Evolutionary conservation across 2,329 filamentous ascomycete genomes (phyloP), one percentile per base, ranked within the genome.

Genomic region (Xylariaceae sp.): DNA sequence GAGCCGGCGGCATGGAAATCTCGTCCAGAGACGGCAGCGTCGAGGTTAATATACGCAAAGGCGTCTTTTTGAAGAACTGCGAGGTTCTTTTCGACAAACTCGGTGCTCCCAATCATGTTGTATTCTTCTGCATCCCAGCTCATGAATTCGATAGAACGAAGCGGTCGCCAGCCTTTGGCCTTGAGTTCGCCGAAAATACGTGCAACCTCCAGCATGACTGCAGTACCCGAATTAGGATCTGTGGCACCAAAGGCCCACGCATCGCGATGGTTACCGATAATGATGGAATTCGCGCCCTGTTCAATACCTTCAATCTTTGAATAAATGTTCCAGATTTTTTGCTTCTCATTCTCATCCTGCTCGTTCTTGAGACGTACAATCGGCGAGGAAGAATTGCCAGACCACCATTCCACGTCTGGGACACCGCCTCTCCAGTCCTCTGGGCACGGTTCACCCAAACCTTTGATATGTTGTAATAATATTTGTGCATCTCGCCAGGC

Each of bases 111-210:
- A 53, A 96, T 89, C 39, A 94, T 77, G 72, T 97, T 97, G 76
- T 96, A 97, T 72, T 93, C 91, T 63, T 88, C 88, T 3, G 84
- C 94, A 70, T 99, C 94, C 94, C 94, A 99, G 27, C 91, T 96
- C 67, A 92, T 92, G 71, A 99, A 97, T 70, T 96, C 89, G 60
- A 99, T 96, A 3, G 91, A 95, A n/a, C 94, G 87, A 13, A 96
- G 78, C 1, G 94, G 94, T 21, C 89, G 83, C 94, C 94, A 99
- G 47, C 92, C 93, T 52, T 85, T 83, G 13, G 79, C 73, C 18
- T 86, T 79, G 13, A 97, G 81, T 59, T 91, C 85, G 33, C 92
- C 91, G 64, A 99, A 90, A 42, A 96, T 85, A 37, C 89, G 86
- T 18, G 89, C 86, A 53, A 97, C 80, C 74, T 99, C 94, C 48